phyloP scores from a whole-genome alignment of 257 asterid species.

The Oldenlandia corymbosa region DNA sequence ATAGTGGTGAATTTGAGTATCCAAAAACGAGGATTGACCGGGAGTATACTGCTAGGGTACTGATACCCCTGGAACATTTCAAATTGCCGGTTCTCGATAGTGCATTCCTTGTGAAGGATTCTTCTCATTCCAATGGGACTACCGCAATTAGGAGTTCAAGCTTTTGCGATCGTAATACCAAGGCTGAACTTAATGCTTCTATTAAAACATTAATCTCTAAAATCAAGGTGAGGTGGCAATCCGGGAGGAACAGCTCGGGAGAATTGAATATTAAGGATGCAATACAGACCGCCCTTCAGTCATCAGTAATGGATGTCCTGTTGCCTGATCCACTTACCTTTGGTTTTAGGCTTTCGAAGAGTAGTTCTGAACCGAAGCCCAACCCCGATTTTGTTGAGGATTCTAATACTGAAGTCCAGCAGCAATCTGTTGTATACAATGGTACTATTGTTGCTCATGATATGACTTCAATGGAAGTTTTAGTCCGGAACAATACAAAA shows the following conservation, averaged over 20 bases:
- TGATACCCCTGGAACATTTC: slow-evolving; percentile 93
- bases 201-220: slow-evolving; percentile 75
- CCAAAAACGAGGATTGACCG: slow-evolving; percentile 95
- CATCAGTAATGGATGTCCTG: slow-evolving; percentile 91
- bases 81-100: slow-evolving; percentile 92
- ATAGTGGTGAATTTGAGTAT: slow-evolving; percentile 42
- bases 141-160: slow-evolving; percentile 40
- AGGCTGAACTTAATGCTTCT: slow-evolving; percentile 78
- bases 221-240: slow-evolving; percentile 94
- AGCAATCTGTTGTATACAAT: slow-evolving; percentile 20
- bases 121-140: slow-evolving; percentile 39
- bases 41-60: slow-evolving; percentile 85
- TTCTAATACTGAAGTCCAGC: slow-evolving; percentile 24
- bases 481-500: slow-evolving; percentile 92
- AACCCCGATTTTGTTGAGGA: slow-evolving; percentile 26
- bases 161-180: slow-evolving; percentile 75
- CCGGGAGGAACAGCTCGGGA: slow-evolving; percentile 97
- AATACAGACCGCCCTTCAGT: slow-evolving; percentile 83
- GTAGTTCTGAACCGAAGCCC: slow-evolving; percentile 20
- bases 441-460: slow-evolving; percentile 66
- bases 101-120: slow-evolving; percentile 58
- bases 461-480: slow-evolving; percentile 78
- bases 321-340: slow-evolving; percentile 95
- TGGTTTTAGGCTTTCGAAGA: slow-evolving; percentile 77
- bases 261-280: slow-evolving; percentile 92